Evolutionary conservation across 2,329 filamentous ascomycete species (phyloP), one percentile per base, ranked within the genome.

Genomic region (Acephala macrosclerotiorum): DNA sequence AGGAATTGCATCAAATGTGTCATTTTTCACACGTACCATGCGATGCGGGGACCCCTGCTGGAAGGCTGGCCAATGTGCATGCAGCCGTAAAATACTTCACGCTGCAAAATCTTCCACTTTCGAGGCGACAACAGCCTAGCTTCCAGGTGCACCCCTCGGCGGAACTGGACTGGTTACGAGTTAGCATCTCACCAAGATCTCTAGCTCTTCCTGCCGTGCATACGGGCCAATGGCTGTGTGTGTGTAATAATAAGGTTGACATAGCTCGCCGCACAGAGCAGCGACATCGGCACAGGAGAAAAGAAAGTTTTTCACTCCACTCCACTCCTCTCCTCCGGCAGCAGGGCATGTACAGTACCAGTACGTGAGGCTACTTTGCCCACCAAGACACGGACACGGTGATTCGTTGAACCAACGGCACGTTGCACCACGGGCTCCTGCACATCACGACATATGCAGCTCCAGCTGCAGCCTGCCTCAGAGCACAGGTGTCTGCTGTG

Each of bases 401-500:
- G 45, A 71, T 71, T 71, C 58, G 69, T 58, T 53, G 45, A 14
- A 35, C 25, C 49, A 25, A 47, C 57, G 63, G 64, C 60, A 68
- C 57, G 58, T 63, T 63, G 63, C 64, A 64, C 55, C 38, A 59
- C 26, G 26, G 61, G 26, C 60, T 64, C 26, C 68, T 72, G 67
- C 61, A 65, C 66, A 68, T 68, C 68, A 72, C 70, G 61, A 69
- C 68, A 72, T 68, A 61, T 68, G 65, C 65, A 68, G 58, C 42
- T 63, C 36, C 29, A 66, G 58, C 40, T 70, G 68, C 70, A 70
- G 63, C 64, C 66, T 63, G 68, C 56, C 58, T 67, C 45, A 58
- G 49, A 53, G 49, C 49, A 53, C 49, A 53, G 49, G 58, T 66
- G 51, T 38, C 36, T 35, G n/a, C 22, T 36, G 65, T 69, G 68